phyloP scores from a whole-genome alignment of 805 yeast genomes.

The Wickerhamomyces strasburgensis region DNA sequence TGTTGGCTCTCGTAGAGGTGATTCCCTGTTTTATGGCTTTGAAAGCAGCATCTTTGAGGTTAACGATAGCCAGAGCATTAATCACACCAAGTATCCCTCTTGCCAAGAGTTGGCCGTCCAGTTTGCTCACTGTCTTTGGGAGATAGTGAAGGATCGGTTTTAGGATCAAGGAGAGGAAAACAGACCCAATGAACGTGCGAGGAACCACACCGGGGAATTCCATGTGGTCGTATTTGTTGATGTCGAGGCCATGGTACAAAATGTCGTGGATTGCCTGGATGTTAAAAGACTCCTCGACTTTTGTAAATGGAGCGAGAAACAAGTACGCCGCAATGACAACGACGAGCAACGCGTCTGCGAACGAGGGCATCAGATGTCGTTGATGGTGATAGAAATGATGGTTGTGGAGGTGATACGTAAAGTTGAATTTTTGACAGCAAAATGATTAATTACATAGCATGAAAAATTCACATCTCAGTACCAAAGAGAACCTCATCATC shows the following conservation, averaged over 20 bases:
- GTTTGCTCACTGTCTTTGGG: conserved; percentile 31
- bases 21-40: conserved; percentile 22
- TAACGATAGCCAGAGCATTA: conserved; percentile 50
- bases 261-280: conserved; percentile 87
- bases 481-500: background rate
- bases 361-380: conserved; percentile 7
- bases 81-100: conserved; percentile 59
- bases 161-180: conserved; percentile 43
- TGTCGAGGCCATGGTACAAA: conserved; percentile 50
- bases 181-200: conserved; percentile 73
- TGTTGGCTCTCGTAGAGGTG: background rate
- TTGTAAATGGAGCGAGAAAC: conserved; percentile 69
- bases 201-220: conserved; percentile 88
- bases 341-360: conserved; percentile 35
- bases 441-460: no score
- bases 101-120: conserved; percentile 47
- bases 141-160: conserved; percentile 31
- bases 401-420: background rate
- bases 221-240: conserved; percentile 61
- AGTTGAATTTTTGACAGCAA: background rate
- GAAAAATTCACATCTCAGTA: no score
- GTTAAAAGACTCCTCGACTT: conserved; percentile 92
- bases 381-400: background rate
- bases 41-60: conserved; percentile 38
- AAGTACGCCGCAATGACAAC: conserved; percentile 45